Conservation (phyloP, 83 land plant genomes). For the Picea mariana region DNA sequence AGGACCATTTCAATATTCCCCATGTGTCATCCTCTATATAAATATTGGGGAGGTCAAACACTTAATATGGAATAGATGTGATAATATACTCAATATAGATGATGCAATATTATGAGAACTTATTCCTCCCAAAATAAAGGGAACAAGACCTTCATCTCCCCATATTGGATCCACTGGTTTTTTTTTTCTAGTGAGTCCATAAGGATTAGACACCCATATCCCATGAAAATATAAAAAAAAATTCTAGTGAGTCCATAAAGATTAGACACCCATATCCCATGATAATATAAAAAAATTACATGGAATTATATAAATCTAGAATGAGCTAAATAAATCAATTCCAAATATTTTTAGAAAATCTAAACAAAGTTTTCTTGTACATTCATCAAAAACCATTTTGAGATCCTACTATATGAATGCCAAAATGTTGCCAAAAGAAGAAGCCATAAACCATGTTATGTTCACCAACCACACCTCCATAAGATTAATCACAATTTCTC, state of each 20-base stretch:
- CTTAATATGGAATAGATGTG: no score
- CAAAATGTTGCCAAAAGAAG: neutral
- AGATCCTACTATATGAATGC: slow-evolving; percentile 7
- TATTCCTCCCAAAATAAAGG: no score
- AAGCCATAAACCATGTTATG: neutral
- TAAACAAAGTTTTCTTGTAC: slow-evolving; percentile 1
- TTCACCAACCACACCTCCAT: neutral
- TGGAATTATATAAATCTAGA: neutral
- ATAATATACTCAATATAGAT: neutral
- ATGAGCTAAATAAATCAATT: neutral
- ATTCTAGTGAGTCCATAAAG: no score
- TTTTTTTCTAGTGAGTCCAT: no score
- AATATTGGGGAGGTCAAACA: no score
- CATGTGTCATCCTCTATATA: no score
- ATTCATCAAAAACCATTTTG: neutral
- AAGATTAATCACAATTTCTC: no score
- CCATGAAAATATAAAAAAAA: neutral
- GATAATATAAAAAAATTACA: neutral
- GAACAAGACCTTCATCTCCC: no score
- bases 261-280: neutral
- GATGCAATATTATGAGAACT: no score
- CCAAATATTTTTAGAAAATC: neutral
- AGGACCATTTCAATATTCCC: no score
- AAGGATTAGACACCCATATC: neutral
- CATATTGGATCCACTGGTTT: no score